A percentile compares a stretch with the other conserved stretches of the same genome.
Conservation (phyloP, 1,284 basidiomycete genomes). For the Neolentinus lepideus region DNA sequence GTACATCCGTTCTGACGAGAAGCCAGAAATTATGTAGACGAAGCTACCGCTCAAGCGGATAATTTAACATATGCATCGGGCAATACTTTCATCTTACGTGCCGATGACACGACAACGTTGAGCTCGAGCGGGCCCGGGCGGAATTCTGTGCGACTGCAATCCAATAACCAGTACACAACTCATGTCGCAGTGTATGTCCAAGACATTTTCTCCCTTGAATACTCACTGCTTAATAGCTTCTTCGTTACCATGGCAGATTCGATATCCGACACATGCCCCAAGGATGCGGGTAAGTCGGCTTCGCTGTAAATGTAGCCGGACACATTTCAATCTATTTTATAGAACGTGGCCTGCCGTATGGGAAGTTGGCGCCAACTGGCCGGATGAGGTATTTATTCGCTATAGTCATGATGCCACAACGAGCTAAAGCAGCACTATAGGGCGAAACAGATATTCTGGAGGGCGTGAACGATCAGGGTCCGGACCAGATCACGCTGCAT, state of each 20-base stretch:
- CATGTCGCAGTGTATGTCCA: constrained; percentile 49
- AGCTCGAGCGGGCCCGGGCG: constrained; percentile 42
- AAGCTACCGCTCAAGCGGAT: constrained; percentile 19
- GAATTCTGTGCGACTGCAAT: constrained; percentile 50
- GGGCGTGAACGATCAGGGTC: constrained; percentile 50
- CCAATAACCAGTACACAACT: constrained; percentile 42
- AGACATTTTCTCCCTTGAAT: constrained; percentile 5
- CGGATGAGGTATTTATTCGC: constrained; percentile 20
- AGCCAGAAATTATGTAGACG: constrained; percentile 25
- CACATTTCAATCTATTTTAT: not conserved
- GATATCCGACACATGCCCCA: constrained; percentile 50
- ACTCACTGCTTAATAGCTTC: not conserved
- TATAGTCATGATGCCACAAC: not conserved
- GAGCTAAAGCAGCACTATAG: constrained; percentile 35
- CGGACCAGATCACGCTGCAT: constrained; percentile 59
- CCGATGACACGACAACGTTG: constrained; percentile 42
- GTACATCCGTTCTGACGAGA: not conserved
- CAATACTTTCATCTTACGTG: constrained; percentile 31
- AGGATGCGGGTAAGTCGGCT: constrained; percentile 39
- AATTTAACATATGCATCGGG: constrained; percentile 22
- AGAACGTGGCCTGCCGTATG: constrained; percentile 31
- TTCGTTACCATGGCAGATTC: constrained; percentile 30
- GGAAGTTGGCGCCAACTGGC: constrained; percentile 29
- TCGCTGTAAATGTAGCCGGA: too few species aligned
- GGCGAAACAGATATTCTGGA: constrained; percentile 69